Conservation (phyloP, 352 stramenopile species). For the Globisporangium yorkense region DNA sequence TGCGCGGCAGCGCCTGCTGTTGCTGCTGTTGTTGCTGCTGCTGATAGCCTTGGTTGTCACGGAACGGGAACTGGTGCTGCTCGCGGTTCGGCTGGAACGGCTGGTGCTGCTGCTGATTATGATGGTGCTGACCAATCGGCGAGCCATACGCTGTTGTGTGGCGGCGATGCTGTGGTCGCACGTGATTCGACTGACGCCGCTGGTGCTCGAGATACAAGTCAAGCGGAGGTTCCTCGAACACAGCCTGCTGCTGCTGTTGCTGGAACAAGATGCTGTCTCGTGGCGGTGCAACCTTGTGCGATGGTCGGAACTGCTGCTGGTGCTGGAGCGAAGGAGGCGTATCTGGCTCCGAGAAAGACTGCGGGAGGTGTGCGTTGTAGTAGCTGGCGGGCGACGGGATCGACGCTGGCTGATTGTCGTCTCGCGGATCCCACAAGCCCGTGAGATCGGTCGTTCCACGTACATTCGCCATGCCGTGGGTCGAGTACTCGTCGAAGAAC, state of each 20-base stretch:
- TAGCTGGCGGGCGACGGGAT: constrained; percentile 7
- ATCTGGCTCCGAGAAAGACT: constrained; percentile 9
- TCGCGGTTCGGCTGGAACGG: constrained; percentile 18
- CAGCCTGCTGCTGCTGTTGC: constrained; percentile 16
- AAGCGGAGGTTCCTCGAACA: constrained; percentile 9
- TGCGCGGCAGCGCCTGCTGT: not conserved
- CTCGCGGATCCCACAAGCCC: constrained; percentile 31
- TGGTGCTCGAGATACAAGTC: constrained; percentile 12
- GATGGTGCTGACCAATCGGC: constrained; percentile 2
- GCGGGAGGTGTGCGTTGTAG: constrained; percentile 14
- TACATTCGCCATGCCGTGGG: constrained; percentile 29
- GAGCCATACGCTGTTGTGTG: not conserved
- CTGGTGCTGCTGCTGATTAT: constrained; percentile 25
- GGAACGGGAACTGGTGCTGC: constrained; percentile 13
- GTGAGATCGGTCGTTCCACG: constrained; percentile 39
- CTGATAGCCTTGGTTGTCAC: constrained; percentile 23
- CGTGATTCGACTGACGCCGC: constrained; percentile 9
- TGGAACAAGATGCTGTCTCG: constrained; percentile 25
- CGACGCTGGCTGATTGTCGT: constrained; percentile 12
- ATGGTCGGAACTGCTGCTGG: constrained; percentile 20
- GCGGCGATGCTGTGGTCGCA: not conserved
- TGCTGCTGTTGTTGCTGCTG: constrained; percentile 17
- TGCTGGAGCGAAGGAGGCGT: constrained; percentile 2
- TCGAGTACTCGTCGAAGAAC: constrained; percentile 42
- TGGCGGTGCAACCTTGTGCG: constrained; percentile 18